Evolutionary conservation across 345 rosid species (phyloP), one percentile per base, ranked within the genome.

Genomic region (Salix caprea): DNA sequence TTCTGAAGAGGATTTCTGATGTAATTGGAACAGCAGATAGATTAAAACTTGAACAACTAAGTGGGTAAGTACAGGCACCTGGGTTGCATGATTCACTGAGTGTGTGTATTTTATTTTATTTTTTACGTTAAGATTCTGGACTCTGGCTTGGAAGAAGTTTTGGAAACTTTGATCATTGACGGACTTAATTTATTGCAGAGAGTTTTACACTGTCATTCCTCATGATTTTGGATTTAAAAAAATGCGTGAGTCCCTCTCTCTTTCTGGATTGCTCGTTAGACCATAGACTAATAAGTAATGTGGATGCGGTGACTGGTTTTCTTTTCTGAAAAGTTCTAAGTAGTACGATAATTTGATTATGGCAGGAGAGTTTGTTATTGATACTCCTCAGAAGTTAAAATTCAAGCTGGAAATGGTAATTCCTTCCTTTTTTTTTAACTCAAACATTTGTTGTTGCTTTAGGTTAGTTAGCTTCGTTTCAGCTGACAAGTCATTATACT

Each of bases 141-240:
- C 65, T 60, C 37, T 44, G 46, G 61, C 52, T 71, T 34, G 26
- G 30, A 50, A 34, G 12, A 68, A 46, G 44, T 2, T 16, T 54
- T 39, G 66, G 16, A 19, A 34, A 80, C 26, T 13, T 67, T 44
- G 15, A 23, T 58, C 68, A 78, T 65, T 73, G 23, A 40, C 80
- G 28, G 23, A 28, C 46, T 8, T 42, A 66, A 74, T 76, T 67
- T 66, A 16, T 79, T 84, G 84, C 93, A 94, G 97, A 67, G 94
- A 94, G 85, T 94, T 94, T 86, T 92, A 94, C 78, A 89, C 96
- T 2, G 89, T 88, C 71, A 90, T 95, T 78, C 97, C 99, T 23
- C 97, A 92, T 87, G 93, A 91, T 82, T 91, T 92, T 70, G 99
- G 97, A 65, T 95, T 91, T 81, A 87, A 80, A 75, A 92, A 92